phyloP scores from a whole-genome alignment of 2,329 filamentous ascomycete species.

The Emydomyces testavorans region DNA sequence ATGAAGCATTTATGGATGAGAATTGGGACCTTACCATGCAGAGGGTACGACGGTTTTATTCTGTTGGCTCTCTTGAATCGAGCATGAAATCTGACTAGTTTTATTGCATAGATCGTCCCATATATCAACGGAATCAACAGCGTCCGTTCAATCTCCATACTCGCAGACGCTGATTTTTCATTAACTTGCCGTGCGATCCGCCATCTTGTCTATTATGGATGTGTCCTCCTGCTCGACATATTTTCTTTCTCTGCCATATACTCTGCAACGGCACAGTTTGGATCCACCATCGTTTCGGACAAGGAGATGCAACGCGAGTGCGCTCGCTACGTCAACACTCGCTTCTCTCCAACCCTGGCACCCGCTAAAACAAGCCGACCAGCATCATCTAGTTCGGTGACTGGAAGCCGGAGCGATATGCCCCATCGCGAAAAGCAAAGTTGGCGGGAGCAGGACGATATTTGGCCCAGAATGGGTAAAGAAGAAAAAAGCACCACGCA shows the following conservation, averaged over 20 bases:
- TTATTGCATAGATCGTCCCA: slow-evolving; percentile 51
- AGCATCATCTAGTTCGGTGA: slow-evolving; percentile 2
- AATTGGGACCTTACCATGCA: slow-evolving; percentile 47
- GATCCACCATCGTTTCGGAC: slow-evolving; percentile 62
- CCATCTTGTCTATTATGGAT: slow-evolving; percentile 87
- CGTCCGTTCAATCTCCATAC: slow-evolving; percentile 71
- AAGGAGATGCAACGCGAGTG: slow-evolving; percentile 76
- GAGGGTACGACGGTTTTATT: slow-evolving; percentile 28
- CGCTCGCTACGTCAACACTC: slow-evolving; percentile 62
- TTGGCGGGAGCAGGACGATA: slow-evolving; percentile 27
- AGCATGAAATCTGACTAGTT: neutral
- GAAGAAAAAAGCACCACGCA: slow-evolving; percentile 16
- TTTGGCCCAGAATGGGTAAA: slow-evolving; percentile 35
- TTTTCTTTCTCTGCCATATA: slow-evolving; percentile 93
- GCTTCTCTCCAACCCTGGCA: slow-evolving; percentile 28
- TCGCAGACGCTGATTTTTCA: slow-evolving; percentile 75
- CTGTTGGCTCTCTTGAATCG: neutral
- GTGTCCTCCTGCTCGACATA: slow-evolving; percentile 78
- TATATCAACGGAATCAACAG: slow-evolving; percentile 87
- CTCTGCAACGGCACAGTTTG: slow-evolving; percentile 65
- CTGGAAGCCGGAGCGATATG: neutral
- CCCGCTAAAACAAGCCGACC: slow-evolving; percentile 19
- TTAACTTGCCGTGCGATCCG: slow-evolving; percentile 77
- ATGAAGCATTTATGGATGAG: slow-evolving; percentile 42
- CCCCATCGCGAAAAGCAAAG: slow-evolving; percentile 15